These are phyloP conservation scores for Paraphaeosphaeria sporulosa DNA, from an alignment of 2,329 filamentous ascomycete species.

Conservation along the genomic window DNA sequence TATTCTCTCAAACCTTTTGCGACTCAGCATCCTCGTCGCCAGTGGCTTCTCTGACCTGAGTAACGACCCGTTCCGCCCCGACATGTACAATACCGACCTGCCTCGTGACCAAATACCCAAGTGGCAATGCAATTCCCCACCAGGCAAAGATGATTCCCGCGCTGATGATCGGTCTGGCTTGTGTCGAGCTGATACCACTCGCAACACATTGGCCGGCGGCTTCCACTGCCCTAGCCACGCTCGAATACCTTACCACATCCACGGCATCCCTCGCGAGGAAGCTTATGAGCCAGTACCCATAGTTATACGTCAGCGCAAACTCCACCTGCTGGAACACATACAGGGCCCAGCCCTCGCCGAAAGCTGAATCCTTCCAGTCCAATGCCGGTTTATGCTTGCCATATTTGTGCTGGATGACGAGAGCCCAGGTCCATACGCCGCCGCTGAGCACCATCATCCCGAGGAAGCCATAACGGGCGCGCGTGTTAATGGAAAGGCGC, in stretches of 20 bases:
- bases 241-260: conserved; percentile 35
- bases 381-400: conserved; percentile 29
- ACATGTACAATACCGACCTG: conserved; percentile 28
- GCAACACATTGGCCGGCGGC: conserved; percentile 37
- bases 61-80: conserved; percentile 18
- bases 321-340: conserved; percentile 47
- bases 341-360: conserved; percentile 38
- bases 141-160: conserved; percentile 32
- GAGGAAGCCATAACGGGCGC: conserved; percentile 30
- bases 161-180: conserved; percentile 27
- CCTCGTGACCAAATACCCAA: conserved; percentile 31
- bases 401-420: conserved; percentile 41
- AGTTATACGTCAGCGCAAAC: conserved; percentile 44
- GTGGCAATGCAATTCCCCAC: conserved; percentile 33
- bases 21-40: not conserved
- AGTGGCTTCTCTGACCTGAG: not conserved
- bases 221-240: conserved; percentile 34
- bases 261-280: conserved; percentile 34
- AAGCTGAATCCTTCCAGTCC: conserved; percentile 36
- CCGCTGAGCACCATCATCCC: conserved; percentile 35
- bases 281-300: conserved; percentile 46
- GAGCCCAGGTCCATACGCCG: conserved; percentile 39
- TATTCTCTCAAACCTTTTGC: not conserved
- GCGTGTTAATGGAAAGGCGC: conserved; percentile 13
- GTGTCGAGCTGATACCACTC: conserved; percentile 43